phyloP scores from a whole-genome alignment of 805 yeast genomes.

The Pichia cephalocereana region DNA sequence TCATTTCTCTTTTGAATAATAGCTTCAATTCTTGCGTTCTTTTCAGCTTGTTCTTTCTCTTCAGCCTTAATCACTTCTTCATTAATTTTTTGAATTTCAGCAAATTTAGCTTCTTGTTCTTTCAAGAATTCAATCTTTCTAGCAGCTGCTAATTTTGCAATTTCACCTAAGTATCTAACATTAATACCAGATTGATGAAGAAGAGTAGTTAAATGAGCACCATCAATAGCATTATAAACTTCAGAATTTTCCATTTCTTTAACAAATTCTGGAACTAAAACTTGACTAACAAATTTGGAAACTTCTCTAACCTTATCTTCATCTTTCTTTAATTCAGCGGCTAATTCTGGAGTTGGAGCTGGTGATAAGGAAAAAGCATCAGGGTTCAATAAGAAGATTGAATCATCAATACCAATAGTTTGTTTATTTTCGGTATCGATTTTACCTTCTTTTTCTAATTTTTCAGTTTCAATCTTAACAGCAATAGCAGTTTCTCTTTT shows the following conservation, averaged over 20 bases:
- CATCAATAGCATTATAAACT: slow-evolving; percentile 65
- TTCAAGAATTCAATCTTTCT: slow-evolving; percentile 17
- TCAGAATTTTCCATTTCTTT: slow-evolving; percentile 42
- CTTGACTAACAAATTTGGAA: slow-evolving; percentile 49
- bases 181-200: slow-evolving; percentile 82
- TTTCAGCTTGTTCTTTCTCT: slow-evolving; percentile 19
- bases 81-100: slow-evolving; percentile 26
- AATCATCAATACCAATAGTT: slow-evolving; percentile 42
- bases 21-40: slow-evolving; percentile 25
- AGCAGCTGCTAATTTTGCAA: slow-evolving; percentile 30
- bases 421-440: slow-evolving; percentile 32
- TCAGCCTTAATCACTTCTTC: slow-evolving; percentile 20
- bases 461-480: slow-evolving; percentile 42
- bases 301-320: slow-evolving; percentile 59
- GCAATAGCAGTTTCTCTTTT: slow-evolving; percentile 49
- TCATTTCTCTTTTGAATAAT: slow-evolving; percentile 14
- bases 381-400: slow-evolving; percentile 60
- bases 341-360: slow-evolving; percentile 29
- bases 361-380: slow-evolving; percentile 54
- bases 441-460: slow-evolving; percentile 25
- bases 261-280: slow-evolving; percentile 56
- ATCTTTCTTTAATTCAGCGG: slow-evolving; percentile 36
- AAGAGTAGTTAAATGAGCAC: slow-evolving; percentile 56
- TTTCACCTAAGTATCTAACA: slow-evolving; percentile 72
- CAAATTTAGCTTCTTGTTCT: slow-evolving; percentile 16